These are phyloP conservation scores for Ichthyophthirius multifiliis DNA, from an alignment of 169 alveolate genomes.

Conservation along the genomic window DNA sequence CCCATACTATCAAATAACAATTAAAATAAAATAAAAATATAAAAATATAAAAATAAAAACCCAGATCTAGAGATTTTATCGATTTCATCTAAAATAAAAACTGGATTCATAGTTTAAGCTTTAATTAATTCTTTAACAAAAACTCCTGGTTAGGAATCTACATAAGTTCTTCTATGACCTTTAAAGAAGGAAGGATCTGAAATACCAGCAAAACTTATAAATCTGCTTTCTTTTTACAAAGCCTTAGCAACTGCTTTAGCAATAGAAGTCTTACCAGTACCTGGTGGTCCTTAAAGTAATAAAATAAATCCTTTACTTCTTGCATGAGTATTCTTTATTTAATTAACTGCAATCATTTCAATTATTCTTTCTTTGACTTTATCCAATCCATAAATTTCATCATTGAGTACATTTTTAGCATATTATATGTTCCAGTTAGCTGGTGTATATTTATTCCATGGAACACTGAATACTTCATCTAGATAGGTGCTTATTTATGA, in stretches of 20 bases:
- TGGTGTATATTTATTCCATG: slow-evolving; percentile 55
- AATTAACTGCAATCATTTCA: slow-evolving; percentile 68
- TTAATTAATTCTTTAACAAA: slow-evolving; percentile 60
- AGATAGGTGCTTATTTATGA: slow-evolving; percentile 40
- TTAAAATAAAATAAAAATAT: neutral
- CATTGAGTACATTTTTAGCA: slow-evolving; percentile 42
- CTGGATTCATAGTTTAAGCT: slow-evolving; percentile 63
- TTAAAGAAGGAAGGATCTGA: slow-evolving; percentile 67
- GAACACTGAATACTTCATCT: slow-evolving; percentile 67
- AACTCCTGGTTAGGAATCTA: slow-evolving; percentile 68
- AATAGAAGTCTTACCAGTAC: slow-evolving; percentile 73
- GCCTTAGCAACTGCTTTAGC: slow-evolving; percentile 67
- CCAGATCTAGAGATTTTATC: slow-evolving; percentile 57
- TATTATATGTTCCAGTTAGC: slow-evolving; percentile 62
- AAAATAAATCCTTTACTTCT: slow-evolving; percentile 60
- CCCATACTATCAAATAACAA: slow-evolving; percentile 19
- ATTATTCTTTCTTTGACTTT: slow-evolving; percentile 67
- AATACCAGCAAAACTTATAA: slow-evolving; percentile 70
- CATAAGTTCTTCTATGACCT: slow-evolving; percentile 72
- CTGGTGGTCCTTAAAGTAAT: slow-evolving; percentile 75
- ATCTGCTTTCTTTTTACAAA: slow-evolving; percentile 53
- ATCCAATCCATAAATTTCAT: slow-evolving; percentile 52
- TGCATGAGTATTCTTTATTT: slow-evolving; percentile 49
- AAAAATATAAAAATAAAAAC: neutral
- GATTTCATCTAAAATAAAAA: slow-evolving; percentile 66